These are phyloP conservation scores for Lactifluus hygrophoroides DNA, from an alignment of 768 basidiomycete species.

Conservation along the genomic window DNA sequence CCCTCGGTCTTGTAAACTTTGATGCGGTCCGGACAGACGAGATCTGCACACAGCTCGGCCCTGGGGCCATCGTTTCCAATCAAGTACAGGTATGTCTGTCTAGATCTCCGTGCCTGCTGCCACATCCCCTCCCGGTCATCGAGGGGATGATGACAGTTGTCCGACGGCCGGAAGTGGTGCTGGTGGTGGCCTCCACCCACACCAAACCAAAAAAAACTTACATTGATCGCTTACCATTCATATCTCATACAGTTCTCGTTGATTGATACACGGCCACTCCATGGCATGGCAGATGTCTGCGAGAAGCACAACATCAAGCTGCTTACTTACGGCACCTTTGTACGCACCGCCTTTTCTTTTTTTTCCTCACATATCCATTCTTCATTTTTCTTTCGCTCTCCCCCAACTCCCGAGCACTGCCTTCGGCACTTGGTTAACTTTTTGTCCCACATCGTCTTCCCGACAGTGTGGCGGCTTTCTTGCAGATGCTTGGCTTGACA, in stretches of 20 bases:
- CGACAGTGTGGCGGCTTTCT: constrained; percentile 76
- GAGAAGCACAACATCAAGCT: constrained; percentile 63
- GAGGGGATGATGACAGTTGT: background rate
- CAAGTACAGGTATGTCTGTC: constrained; percentile 59
- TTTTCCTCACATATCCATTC: background rate
- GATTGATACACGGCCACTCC: constrained; percentile 68
- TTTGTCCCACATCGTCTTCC: background rate
- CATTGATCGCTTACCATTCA: background rate
- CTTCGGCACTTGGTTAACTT: constrained; percentile 9
- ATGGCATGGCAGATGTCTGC: constrained; percentile 73
- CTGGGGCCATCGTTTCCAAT: constrained; percentile 67
- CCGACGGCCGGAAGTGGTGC: background rate
- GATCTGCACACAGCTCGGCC: constrained; percentile 67
- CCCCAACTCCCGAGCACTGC: background rate
- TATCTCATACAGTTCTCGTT: constrained; percentile 54
- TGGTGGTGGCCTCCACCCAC: too few relatives aligned
- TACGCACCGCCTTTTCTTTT: constrained; percentile 29
- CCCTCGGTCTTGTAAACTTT: constrained; percentile 76
- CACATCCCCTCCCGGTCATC: background rate
- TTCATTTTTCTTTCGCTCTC: constrained; percentile 2
- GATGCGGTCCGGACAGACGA: constrained; percentile 68
- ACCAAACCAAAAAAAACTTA: background rate
- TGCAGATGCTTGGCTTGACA: constrained; percentile 62
- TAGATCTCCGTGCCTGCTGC: background rate
- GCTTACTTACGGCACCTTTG: constrained; percentile 75